Evolutionary conservation across 2,329 filamentous ascomycete genomes (phyloP).

Genomic region (Aspergillus vadensis): DNA sequence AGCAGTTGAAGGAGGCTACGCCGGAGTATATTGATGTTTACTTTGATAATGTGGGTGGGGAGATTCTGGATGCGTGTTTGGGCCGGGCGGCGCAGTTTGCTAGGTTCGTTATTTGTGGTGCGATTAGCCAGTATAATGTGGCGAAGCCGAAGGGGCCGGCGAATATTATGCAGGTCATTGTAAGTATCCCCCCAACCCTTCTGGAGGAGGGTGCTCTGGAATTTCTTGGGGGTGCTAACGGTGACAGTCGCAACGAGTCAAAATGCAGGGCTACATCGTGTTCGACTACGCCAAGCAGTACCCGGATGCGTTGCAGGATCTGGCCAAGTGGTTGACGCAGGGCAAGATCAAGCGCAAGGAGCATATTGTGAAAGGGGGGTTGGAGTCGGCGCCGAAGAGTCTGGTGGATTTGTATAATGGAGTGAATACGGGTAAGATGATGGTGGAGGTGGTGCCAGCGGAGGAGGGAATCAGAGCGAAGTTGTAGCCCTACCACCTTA

Average conservation of each 20-base stretch:
- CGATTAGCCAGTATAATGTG: conserved; percentile 69
- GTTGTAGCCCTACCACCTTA: conserved; percentile 34
- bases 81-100: conserved; percentile 62
- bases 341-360: conserved; percentile 73
- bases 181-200: too few species aligned
- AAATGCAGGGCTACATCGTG: conserved; percentile 72
- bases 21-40: conserved; percentile 66
- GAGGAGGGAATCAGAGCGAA: conserved; percentile 45
- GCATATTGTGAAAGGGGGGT: conserved; percentile 69
- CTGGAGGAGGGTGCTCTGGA: too few species aligned
- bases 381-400: conserved; percentile 64
- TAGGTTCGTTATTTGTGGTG: conserved; percentile 71
- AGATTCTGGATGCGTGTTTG: conserved; percentile 68
- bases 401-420: conserved; percentile 68
- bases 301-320: conserved; percentile 58
- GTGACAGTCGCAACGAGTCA: conserved; percentile 41
- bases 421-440: conserved; percentile 68
- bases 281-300: conserved; percentile 66
- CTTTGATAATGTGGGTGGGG: conserved; percentile 74
- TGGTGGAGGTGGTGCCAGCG: conserved; percentile 47
- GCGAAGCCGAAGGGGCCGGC: conserved; percentile 58
- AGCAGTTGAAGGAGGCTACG: conserved; percentile 63
- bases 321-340: conserved; percentile 68
- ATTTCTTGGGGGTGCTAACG: conserved; percentile 16
- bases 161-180: conserved; percentile 46